Evolutionary conservation across 1,284 basidiomycete species (phyloP), one percentile per base, ranked within the genome.

Genomic region (Cryptococcus deneoformans): DNA sequence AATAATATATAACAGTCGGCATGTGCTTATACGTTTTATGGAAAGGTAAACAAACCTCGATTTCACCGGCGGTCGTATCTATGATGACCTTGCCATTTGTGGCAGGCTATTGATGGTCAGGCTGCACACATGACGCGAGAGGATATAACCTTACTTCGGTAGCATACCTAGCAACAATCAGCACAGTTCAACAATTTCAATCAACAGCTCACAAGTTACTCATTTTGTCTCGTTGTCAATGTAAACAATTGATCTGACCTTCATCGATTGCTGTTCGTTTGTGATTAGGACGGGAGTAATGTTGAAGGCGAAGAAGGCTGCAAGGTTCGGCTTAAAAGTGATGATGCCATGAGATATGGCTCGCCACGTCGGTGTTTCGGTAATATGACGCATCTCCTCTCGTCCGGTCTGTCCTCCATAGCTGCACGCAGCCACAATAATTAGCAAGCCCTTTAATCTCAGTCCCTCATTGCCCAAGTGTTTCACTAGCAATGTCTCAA

Each of bases 11-110:
- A 7, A 8, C 5, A 45, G 42, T 58, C 36, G 62, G 58, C 49
- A 34, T 36, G 49, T 20, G 40, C n/a, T 8, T 16, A 14, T 11
- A n/a, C 39, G 36, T 0, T 6, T 8, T 10, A 47, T 16, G n/a
- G 20, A 50, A 29, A n/a, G n/a, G 5, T 16, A 9, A 9, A 10
- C 55, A 5, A 38, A 78, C 79, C 68, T 94, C 92, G 48, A 96
- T 87, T 70, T 95, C 92, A 20, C 92, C 93, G 11, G 85, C 87
- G 1, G 92, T 92, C 0, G 95, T 98, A 61, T 91, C 85, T 49
- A 99, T 82, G 44, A 96, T 85, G 53, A 96, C 88, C 61, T 89
- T 86, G 59, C 91, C 92, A 56, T 86, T 83, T 0, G 91, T 92
- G 20, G 91, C 65, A 7, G 77, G 77, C 29, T 29, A 29, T 29